A percentile compares a stretch with the other conserved stretches of the same genome.
Conservation (phyloP, 306 rosid species). For the Lathyrus sativus region DNA sequence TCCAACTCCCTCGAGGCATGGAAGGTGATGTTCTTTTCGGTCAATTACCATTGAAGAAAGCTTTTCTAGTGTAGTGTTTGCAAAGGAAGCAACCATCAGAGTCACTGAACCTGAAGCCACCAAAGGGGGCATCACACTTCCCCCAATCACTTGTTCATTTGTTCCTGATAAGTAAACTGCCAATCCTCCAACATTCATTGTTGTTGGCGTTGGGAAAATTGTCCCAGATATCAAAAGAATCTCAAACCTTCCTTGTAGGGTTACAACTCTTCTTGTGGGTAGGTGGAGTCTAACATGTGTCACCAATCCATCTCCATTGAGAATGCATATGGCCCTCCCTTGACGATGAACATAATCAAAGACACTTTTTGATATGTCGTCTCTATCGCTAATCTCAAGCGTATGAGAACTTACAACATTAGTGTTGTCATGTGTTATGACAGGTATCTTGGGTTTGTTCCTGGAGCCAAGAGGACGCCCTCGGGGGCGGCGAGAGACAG, state of each 20-base stretch:
- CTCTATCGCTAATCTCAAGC: slow-evolving; percentile 55
- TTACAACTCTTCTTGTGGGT: slow-evolving; percentile 46
- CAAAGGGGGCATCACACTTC: slow-evolving; percentile 54
- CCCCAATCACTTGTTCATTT: slow-evolving; percentile 70
- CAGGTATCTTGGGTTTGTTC: slow-evolving; percentile 63
- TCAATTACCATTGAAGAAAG: slow-evolving; percentile 3
- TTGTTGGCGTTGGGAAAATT: slow-evolving; percentile 60
- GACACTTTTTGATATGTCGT: slow-evolving; percentile 51
- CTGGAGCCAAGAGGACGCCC: slow-evolving; percentile 66
- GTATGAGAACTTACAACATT: slow-evolving; percentile 53
- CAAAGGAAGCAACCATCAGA: slow-evolving; percentile 60
- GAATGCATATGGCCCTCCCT: slow-evolving; percentile 53
- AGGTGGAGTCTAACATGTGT: slow-evolving; percentile 52
- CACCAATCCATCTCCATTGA: slow-evolving; percentile 60
- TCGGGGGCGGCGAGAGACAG: slow-evolving; percentile 36
- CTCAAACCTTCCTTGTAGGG: slow-evolving; percentile 59
- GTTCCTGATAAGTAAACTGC: slow-evolving; percentile 58
- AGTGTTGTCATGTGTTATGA: slow-evolving; percentile 50
- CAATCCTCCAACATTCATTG: slow-evolving; percentile 48
- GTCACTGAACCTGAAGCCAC: slow-evolving; percentile 55
- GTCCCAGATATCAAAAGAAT: slow-evolving; percentile 62
- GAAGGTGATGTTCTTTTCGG: not conserved
- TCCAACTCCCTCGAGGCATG: not conserved
- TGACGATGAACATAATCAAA: slow-evolving; percentile 48
- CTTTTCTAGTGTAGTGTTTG: slow-evolving; percentile 52